A percentile compares a stretch with the other conserved stretches of the same genome.
These are phyloP conservation scores for Euphorbia celastroides DNA, from an alignment of 441 rosid species.

Conservation along the genomic window DNA sequence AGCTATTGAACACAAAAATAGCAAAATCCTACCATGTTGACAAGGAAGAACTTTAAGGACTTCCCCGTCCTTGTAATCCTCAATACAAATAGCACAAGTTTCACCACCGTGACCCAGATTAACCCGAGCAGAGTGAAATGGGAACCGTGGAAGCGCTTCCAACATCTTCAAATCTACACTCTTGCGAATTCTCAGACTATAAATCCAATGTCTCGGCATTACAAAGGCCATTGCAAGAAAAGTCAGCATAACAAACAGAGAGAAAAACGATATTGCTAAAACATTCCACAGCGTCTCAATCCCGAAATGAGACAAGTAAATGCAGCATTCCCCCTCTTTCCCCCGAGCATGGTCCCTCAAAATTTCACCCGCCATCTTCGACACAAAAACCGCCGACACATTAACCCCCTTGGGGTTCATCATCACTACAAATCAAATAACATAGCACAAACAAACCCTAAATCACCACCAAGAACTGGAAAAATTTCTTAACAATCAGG, in stretches of 20 bases:
- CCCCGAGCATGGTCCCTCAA: constrained; percentile 45
- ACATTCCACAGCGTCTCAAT: constrained; percentile 51
- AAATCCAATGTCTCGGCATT: constrained; percentile 43
- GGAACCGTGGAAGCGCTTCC: constrained; percentile 44
- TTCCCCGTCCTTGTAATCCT: constrained; percentile 68
- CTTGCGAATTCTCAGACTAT: constrained; percentile 30
- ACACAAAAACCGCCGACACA: constrained; percentile 54
- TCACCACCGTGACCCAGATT: constrained; percentile 33
- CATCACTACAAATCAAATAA: constrained; percentile 47
- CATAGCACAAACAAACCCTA: constrained; percentile 6
- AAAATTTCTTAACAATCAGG: neutral
- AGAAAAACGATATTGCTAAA: constrained; percentile 50
- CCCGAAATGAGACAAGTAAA: constrained; percentile 31
- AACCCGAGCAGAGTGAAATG: constrained; percentile 32
- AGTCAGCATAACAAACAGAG: constrained; percentile 41
- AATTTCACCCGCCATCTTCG: constrained; percentile 46
- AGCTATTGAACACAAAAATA: neutral
- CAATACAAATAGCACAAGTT: constrained; percentile 76
- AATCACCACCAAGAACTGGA: no score
- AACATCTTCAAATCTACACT: constrained; percentile 41
- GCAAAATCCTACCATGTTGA: constrained; percentile 48
- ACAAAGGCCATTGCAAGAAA: constrained; percentile 41
- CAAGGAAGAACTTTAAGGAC: constrained; percentile 62
- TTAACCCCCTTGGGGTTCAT: constrained; percentile 39
- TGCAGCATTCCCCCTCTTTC: constrained; percentile 53